Conservation (phyloP, 2,329 filamentous ascomycete genomes). For the Thielaviopsis populi region DNA sequence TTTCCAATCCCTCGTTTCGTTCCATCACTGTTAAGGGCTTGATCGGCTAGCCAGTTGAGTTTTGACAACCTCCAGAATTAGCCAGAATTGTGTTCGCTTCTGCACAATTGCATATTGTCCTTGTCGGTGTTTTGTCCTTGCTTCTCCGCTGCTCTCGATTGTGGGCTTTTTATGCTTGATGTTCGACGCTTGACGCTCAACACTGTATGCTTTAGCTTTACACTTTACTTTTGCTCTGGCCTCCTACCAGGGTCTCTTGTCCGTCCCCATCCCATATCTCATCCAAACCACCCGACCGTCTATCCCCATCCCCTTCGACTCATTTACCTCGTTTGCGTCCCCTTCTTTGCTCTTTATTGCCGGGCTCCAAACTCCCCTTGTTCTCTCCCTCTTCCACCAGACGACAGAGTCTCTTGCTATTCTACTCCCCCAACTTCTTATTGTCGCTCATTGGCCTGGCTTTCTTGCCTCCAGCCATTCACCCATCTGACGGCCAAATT, state of each 20-base stretch:
- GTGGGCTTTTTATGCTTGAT: background rate
- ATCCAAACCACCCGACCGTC: slow-evolving; percentile 6
- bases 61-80: background rate
- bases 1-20: background rate
- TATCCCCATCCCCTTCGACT: background rate
- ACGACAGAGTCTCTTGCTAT: background rate
- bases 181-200: background rate
- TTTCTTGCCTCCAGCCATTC: too few relatives aligned
- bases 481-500: too few relatives aligned
- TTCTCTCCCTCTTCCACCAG: background rate
- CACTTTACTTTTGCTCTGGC: slow-evolving; percentile 8
- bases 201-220: background rate
- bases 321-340: slow-evolving; percentile 10
- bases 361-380: slow-evolving; percentile 21
- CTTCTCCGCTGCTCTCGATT: background rate
- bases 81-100: background rate
- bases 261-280: slow-evolving; percentile 13
- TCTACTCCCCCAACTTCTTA: background rate
- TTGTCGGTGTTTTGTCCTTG: background rate
- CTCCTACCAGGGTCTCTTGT: slow-evolving; percentile 4
- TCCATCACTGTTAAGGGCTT: background rate
- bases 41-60: background rate
- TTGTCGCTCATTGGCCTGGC: background rate
- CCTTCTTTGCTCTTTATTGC: slow-evolving; percentile 20
- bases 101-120: background rate